Evolutionary conservation across 78 protist genomes (phyloP), one percentile per base, ranked within the genome.

Genomic region (Dictyostelium purpureum): DNA sequence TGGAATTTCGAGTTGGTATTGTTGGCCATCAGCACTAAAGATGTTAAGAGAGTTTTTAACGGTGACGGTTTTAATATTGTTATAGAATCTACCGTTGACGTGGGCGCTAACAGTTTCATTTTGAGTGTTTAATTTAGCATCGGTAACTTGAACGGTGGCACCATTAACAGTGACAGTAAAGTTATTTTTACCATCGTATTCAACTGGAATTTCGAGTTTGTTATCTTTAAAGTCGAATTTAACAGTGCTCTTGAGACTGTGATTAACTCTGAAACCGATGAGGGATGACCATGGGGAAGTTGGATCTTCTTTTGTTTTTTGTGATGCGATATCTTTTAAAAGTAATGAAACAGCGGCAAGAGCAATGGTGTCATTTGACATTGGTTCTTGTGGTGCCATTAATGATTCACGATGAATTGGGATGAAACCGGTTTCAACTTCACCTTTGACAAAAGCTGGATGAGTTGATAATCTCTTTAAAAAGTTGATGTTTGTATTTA

Each of bases 391-490:
- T 56, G 75, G 81, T 11, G 70, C 67, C 87, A 92, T 73, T 33
- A 92, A 38, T 6, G 66, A 14, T 10, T 90, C 95, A 2, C 54
- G 16, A 47, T 90, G 77, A 9, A 79, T 67, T 52, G 88, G 93
- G 26, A 96, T 96, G 89, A 96, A 96, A 21, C 95, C 88, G 21
- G 97, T 96, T 49, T 90, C 83, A 63, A 93, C 95, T 52, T 73
- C 85, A 31, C 76, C 96, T 16, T 70, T 65, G 42, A 69, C 69
- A 69, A 96, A 96, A 4, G 51, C 59, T 37, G 85, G 90, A 87
- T 96, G 94, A 6, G 88, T 28, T 28, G 85, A 51, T 26, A 88
- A 35, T n/a, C 80, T 35, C 28, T 82, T 69, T 47, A 96, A 57
- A 66, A 96, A 96, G 19, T 81, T 81, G 49, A 96, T 87, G 76